These are phyloP conservation scores for Termitomyces sp. DNA, from an alignment of 768 basidiomycete species.

Conservation along the genomic window DNA sequence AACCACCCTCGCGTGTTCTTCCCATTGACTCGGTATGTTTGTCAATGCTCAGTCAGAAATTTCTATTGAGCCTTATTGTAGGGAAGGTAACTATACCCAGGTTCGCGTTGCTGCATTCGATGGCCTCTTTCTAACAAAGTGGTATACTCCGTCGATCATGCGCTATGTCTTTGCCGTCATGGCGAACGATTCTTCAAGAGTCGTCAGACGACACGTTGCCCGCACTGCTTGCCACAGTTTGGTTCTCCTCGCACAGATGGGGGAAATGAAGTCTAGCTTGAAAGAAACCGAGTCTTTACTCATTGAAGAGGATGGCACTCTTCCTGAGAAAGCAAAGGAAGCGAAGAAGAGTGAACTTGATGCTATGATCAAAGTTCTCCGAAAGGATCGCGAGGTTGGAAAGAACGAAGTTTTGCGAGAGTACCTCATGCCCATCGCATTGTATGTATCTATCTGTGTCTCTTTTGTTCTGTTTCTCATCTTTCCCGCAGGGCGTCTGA, in stretches of 20 bases:
- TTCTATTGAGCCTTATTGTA: conserved; percentile 24
- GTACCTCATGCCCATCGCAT: conserved; percentile 71
- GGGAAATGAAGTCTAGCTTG: conserved; percentile 73
- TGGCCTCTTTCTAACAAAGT: conserved; percentile 83
- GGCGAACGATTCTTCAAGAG: conserved; percentile 76
- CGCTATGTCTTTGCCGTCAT: conserved; percentile 85
- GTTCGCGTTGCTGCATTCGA: conserved; percentile 94
- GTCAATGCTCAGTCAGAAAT: not conserved
- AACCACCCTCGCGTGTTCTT: conserved; percentile 77
- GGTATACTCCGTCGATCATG: conserved; percentile 82
- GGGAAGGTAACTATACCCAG: conserved; percentile 91
- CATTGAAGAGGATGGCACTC: conserved; percentile 82
- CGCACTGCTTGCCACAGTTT: conserved; percentile 82
- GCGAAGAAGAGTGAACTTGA: conserved; percentile 81
- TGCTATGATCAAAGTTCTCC: conserved; percentile 76
- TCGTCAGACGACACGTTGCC: conserved; percentile 83
- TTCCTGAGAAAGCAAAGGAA: conserved; percentile 65
- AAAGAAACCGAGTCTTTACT: conserved; percentile 76
- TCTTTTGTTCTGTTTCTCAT: conserved; percentile 18
- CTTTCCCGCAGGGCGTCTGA: conserved; percentile 50
- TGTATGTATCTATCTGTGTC: conserved; percentile 42
- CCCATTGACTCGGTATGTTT: conserved; percentile 75
- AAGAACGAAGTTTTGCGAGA: conserved; percentile 76
- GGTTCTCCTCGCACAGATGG: conserved; percentile 80
- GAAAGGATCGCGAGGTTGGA: conserved; percentile 83